Conservation (phyloP, 345 rosid species). For the Euphorbia pulcherrima region DNA sequence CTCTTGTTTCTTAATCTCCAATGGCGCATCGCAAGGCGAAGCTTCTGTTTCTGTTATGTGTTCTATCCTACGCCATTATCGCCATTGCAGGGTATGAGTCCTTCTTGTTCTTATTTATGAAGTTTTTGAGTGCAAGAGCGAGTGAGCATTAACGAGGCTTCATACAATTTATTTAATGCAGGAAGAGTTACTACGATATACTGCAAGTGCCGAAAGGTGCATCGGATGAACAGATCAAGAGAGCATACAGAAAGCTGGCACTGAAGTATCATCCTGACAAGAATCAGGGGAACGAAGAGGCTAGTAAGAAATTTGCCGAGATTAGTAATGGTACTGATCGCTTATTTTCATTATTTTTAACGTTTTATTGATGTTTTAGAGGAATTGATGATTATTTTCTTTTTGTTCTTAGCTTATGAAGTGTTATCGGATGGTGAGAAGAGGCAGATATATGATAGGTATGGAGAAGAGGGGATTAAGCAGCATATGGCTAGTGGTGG, state of each 20-base stretch:
- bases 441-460: conserved; percentile 74
- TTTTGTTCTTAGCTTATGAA: conserved; percentile 67
- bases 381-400: neutral
- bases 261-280: conserved; percentile 98
- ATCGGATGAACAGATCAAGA: conserved; percentile 93
- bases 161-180: conserved; percentile 24
- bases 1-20: conserved; percentile 28
- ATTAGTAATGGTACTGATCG: conserved; percentile 65
- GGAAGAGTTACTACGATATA: conserved; percentile 91
- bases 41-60: conserved; percentile 49
- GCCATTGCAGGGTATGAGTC: conserved; percentile 56
- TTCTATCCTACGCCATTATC: conserved; percentile 42
- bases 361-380: neutral
- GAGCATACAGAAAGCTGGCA: conserved; percentile 94
- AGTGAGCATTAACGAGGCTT: neutral
- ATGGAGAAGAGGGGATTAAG: conserved; percentile 95
- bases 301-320: conserved; percentile 79
- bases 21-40: conserved; percentile 53
- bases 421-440: conserved; percentile 87
- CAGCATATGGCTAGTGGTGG: conserved; percentile 92
- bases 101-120: neutral
- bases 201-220: conserved; percentile 91
- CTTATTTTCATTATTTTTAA: neutral
- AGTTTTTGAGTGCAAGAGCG: neutral
- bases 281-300: conserved; percentile 93